A percentile compares a stretch with the other conserved stretches of the same genome.
Conservation (phyloP, 129 eudicot species). For the Oenanthe sinensis region DNA sequence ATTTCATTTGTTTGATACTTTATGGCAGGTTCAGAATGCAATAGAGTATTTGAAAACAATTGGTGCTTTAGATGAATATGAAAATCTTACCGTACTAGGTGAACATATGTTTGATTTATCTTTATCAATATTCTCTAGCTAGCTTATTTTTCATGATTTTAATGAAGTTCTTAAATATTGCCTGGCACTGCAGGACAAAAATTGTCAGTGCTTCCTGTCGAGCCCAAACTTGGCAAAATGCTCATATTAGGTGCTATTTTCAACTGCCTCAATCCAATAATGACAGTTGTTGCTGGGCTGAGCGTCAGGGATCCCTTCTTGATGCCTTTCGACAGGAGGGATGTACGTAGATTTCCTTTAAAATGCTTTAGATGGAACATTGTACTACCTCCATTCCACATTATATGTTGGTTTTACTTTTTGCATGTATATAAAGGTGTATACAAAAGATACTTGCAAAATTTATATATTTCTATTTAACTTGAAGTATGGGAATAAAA, state of each 20-base stretch:
- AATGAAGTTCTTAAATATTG: not conserved
- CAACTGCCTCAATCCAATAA: constrained; percentile 84
- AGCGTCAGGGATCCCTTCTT: constrained; percentile 84
- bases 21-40: constrained; percentile 85
- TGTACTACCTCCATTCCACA: not conserved
- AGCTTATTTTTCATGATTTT: not conserved
- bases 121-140: constrained; percentile 3
- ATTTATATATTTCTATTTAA: not conserved
- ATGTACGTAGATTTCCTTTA: constrained; percentile 44
- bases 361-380: not conserved
- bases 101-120: constrained; percentile 5
- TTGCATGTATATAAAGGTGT: not conserved
- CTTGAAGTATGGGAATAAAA: not conserved
- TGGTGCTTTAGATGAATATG: constrained; percentile 91
- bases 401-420: not conserved
- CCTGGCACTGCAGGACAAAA: constrained; percentile 46
- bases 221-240: constrained; percentile 97
- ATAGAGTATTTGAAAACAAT: constrained; percentile 73
- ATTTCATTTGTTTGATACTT: not conserved
- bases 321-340: constrained; percentile 86
- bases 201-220: constrained; percentile 90
- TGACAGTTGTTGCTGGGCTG: constrained; percentile 96
- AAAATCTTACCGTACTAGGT: constrained; percentile 87
- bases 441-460: not conserved
- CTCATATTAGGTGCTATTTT: constrained; percentile 78